Percentiles rank a stretch among this genome's conserved stretches.
Evolutionary conservation across 1,284 basidiomycete species (phyloP).

Genomic region (Mycosarcoma mackinlayi): DNA sequence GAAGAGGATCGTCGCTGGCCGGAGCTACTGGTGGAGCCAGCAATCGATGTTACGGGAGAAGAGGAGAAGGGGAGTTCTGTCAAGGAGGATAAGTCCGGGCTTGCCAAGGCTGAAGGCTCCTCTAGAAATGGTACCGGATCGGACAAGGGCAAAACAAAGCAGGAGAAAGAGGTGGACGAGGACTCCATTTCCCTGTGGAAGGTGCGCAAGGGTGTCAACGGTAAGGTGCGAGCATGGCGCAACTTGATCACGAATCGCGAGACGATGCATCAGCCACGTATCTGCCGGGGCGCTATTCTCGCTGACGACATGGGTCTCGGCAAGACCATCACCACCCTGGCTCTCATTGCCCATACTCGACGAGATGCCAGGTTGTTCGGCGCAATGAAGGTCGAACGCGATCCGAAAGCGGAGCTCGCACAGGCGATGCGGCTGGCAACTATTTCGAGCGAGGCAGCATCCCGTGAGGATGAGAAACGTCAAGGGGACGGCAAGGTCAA

Average conservation of each 20-base stretch:
- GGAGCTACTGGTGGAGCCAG: slow-evolving; percentile 42
- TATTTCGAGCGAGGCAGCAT: neutral
- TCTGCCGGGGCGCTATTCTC: slow-evolving; percentile 89
- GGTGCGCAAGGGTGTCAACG: slow-evolving; percentile 72
- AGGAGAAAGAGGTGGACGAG: slow-evolving; percentile 18
- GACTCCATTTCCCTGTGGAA: slow-evolving; percentile 82
- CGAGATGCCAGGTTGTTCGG: slow-evolving; percentile 78
- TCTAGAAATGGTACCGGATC: neutral
- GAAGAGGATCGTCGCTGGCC: slow-evolving; percentile 71
- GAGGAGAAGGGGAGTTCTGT: neutral
- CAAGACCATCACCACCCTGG: slow-evolving; percentile 92
- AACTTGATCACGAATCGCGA: slow-evolving; percentile 88
- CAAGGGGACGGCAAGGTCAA: slow-evolving; percentile 11
- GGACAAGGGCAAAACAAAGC: neutral
- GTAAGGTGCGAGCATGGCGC: slow-evolving; percentile 72
- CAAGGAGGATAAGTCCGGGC: neutral
- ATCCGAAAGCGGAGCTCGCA: slow-evolving; percentile 8
- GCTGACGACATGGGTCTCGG: slow-evolving; percentile 85
- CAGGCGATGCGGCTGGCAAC: slow-evolving; percentile 12
- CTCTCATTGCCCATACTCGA: slow-evolving; percentile 88
- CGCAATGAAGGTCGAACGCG: slow-evolving; percentile 13
- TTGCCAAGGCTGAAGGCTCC: slow-evolving; percentile 12
- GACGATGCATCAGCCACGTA: slow-evolving; percentile 73
- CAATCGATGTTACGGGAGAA: slow-evolving; percentile 1
- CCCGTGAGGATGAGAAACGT: slow-evolving; percentile 7